Conservation (phyloP, 108 stramenopile species). For the Craspedostauros australis region DNA sequence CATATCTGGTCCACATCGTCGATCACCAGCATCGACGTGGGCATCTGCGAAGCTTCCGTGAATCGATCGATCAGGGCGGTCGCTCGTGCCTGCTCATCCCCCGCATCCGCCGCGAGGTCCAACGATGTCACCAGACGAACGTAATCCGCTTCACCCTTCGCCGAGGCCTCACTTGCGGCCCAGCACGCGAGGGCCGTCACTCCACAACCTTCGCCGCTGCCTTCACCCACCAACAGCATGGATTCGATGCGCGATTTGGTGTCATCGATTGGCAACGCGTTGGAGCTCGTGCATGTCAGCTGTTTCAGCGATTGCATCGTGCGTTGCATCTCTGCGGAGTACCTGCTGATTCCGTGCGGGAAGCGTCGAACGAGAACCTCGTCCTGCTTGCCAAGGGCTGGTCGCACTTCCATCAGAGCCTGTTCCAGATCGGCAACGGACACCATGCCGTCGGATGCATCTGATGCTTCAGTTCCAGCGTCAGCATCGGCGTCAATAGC, state of each 20-base stretch:
- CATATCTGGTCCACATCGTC: constrained; percentile 78
- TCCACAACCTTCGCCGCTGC: constrained; percentile 29
- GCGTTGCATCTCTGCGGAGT: constrained; percentile 49
- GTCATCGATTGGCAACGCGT: neutral
- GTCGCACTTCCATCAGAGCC: constrained; percentile 58
- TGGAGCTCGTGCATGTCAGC: constrained; percentile 39
- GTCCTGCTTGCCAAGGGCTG: constrained; percentile 72
- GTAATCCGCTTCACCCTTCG: constrained; percentile 47
- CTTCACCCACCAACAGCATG: constrained; percentile 59
- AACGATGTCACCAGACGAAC: constrained; percentile 63
- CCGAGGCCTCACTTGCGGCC: constrained; percentile 61
- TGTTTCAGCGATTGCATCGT: constrained; percentile 53
- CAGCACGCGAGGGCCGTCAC: constrained; percentile 50
- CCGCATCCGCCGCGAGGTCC: constrained; percentile 54
- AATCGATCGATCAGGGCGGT: constrained; percentile 63
- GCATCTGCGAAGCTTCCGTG: constrained; percentile 59
- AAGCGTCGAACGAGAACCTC: constrained; percentile 53
- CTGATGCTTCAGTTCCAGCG: neutral
- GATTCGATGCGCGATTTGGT: constrained; percentile 44
- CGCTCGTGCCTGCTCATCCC: constrained; percentile 62
- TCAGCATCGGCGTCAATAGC: too few species aligned
- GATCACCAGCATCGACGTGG: constrained; percentile 52
- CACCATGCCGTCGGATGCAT: too few species aligned
- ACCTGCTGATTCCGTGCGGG: constrained; percentile 62
- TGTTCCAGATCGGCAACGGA: constrained; percentile 43